Evolutionary conservation across 495 filamentous ascomycete species (phyloP).

Genomic region (Penicillium nucicola): DNA sequence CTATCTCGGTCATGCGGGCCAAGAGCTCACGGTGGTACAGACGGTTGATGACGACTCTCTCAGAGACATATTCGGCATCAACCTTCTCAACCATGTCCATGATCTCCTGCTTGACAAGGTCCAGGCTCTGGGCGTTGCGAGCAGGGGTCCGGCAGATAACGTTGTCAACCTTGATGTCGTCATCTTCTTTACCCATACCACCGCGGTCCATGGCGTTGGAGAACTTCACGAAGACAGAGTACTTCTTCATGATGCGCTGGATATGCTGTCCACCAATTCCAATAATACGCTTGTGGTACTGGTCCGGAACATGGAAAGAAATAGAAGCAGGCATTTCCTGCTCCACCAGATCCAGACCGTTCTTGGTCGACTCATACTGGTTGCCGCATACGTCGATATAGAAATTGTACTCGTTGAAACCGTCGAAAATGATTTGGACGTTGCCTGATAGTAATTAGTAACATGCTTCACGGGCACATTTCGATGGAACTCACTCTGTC

Average conservation of each 20-base stretch:
- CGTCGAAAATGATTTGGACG: slow-evolving; percentile 98
- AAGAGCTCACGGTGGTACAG: slow-evolving; percentile 93
- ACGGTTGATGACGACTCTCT: slow-evolving; percentile 88
- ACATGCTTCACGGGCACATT: background rate
- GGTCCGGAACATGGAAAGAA: slow-evolving; percentile 98
- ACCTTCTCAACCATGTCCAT: slow-evolving; percentile 99
- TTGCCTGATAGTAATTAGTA: slow-evolving; percentile 53
- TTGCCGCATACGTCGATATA: slow-evolving; percentile 95
- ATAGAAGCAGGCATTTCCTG: slow-evolving; percentile 99
- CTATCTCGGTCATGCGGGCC: slow-evolving; percentile 79
- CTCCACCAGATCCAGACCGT: slow-evolving; percentile 87
- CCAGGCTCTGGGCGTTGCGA: slow-evolving; percentile 92
- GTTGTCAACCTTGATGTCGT: slow-evolving; percentile 98
- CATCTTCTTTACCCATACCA: slow-evolving; percentile 89
- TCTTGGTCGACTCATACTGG: slow-evolving; percentile 87
- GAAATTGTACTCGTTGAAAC: slow-evolving; percentile 99
- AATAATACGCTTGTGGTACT: slow-evolving; percentile 99
- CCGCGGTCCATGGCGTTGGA: slow-evolving; percentile 99
- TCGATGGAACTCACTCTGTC: slow-evolving; percentile 63
- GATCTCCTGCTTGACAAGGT: slow-evolving; percentile 97
- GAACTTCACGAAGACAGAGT: slow-evolving; percentile 99
- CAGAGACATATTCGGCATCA: slow-evolving; percentile 92
- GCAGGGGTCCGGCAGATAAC: slow-evolving; percentile 97
- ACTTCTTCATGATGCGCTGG: slow-evolving; percentile 99
- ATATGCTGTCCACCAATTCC: slow-evolving; percentile 98